These are phyloP conservation scores for Dactylellina haptotyla DNA, from an alignment of 2,329 filamentous ascomycete species.

Conservation along the genomic window DNA sequence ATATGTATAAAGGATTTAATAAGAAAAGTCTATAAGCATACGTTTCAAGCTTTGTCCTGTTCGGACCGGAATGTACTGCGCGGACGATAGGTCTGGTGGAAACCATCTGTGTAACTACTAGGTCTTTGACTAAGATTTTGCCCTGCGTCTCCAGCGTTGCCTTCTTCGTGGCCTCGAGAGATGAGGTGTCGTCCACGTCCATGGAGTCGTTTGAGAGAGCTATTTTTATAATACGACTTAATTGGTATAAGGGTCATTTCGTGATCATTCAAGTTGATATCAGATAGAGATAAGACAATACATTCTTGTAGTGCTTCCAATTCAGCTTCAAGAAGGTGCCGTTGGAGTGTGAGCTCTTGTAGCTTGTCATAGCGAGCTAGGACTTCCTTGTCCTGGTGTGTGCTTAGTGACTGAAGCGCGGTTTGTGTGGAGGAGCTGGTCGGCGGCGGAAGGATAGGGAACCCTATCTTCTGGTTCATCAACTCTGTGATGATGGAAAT, in stretches of 20 bases:
- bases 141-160: constrained; percentile 34
- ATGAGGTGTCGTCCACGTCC: constrained; percentile 40
- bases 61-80: constrained; percentile 46
- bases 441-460: constrained; percentile 43
- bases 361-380: constrained; percentile 34
- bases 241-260: constrained; percentile 33
- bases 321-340: constrained; percentile 36
- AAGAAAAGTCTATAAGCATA: constrained; percentile 16
- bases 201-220: constrained; percentile 40
- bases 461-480: constrained; percentile 43
- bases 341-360: constrained; percentile 37
- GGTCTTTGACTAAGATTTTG: constrained; percentile 44
- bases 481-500: constrained; percentile 40
- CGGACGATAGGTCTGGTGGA: constrained; percentile 49
- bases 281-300: background rate
- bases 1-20: no score
- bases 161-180: constrained; percentile 22
- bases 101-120: constrained; percentile 45
- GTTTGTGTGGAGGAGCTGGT: constrained; percentile 22
- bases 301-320: constrained; percentile 36
- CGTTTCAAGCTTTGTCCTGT: constrained; percentile 51
- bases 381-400: constrained; percentile 20
- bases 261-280: background rate
- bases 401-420: constrained; percentile 30
- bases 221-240: constrained; percentile 8